Conservation (phyloP, 2,329 filamentous ascomycete genomes). For the Cytospora leucostoma region DNA sequence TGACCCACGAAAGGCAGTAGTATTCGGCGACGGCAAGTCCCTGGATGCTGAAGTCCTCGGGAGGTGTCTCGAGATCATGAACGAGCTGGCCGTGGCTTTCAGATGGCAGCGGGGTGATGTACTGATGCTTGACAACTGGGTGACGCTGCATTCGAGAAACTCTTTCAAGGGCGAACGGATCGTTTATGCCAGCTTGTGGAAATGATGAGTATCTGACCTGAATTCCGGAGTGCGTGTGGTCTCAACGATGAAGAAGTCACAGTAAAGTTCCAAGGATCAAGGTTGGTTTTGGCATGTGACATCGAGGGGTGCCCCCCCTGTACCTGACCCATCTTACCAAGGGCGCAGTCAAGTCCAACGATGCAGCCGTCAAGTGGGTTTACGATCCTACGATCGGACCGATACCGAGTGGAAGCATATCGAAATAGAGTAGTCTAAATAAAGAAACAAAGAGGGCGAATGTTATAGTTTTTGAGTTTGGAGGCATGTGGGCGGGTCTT, state of each 20-base stretch:
- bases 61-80: constrained; percentile 24
- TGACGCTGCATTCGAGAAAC: constrained; percentile 24
- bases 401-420: too few relatives aligned
- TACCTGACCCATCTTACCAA: too few relatives aligned
- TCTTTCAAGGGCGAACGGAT: constrained; percentile 22
- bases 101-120: constrained; percentile 22
- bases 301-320: too few relatives aligned
- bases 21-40: constrained; percentile 22
- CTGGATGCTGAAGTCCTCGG: constrained; percentile 18
- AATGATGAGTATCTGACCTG: not conserved
- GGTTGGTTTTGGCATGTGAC: too few relatives aligned
- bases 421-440: too few relatives aligned
- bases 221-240: not conserved
- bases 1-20: constrained; percentile 23
- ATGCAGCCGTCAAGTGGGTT: too few relatives aligned
- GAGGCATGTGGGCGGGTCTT: too few relatives aligned
- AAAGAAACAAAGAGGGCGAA: too few relatives aligned
- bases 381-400: too few relatives aligned
- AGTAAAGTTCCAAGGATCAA: too few relatives aligned
- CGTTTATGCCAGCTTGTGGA: constrained; percentile 27
- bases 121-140: constrained; percentile 24
- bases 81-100: constrained; percentile 24
- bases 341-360: too few relatives aligned
- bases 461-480: too few relatives aligned
- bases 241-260: not conserved